phyloP scores from a whole-genome alignment of 768 basidiomycete genomes.

The Lentinula detonsa region DNA sequence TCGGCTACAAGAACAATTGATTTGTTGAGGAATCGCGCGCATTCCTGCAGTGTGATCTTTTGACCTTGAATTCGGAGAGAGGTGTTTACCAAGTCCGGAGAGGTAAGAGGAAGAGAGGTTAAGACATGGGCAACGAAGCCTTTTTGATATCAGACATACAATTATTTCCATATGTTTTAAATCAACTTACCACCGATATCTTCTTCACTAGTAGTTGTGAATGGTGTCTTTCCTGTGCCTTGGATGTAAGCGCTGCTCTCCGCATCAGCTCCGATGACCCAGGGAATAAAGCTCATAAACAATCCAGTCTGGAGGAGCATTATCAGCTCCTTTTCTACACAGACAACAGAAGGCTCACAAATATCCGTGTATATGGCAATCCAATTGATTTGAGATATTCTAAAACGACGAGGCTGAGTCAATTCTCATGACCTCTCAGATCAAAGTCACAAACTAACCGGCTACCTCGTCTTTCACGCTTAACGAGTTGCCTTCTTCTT shows the following conservation, averaged over 20 bases:
- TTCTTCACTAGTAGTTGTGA: slow-evolving; percentile 22
- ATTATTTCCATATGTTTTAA: neutral
- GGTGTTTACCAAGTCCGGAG: slow-evolving; percentile 18
- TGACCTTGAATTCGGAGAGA: slow-evolving; percentile 30
- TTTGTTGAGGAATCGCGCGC: slow-evolving; percentile 16
- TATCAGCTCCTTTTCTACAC: slow-evolving; percentile 14
- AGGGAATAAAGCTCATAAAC: slow-evolving; percentile 15
- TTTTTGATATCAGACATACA: slow-evolving; percentile 5
- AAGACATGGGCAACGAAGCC: slow-evolving; percentile 29
- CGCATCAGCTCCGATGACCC: slow-evolving; percentile 15
- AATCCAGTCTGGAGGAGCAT: slow-evolving; percentile 22
- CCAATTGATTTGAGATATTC: slow-evolving; percentile 22
- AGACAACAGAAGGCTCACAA: slow-evolving; percentile 14
- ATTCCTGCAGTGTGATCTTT: slow-evolving; percentile 16
- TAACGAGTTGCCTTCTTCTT: slow-evolving; percentile 15
- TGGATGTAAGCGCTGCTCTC: slow-evolving; percentile 19
- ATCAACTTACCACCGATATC: slow-evolving; percentile 25
- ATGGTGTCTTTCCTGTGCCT: slow-evolving; percentile 22
- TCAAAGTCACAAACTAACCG: slow-evolving; percentile 12
- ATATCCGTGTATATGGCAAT: slow-evolving; percentile 24
- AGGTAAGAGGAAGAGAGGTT: slow-evolving; percentile 20
- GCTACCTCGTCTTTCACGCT: slow-evolving; percentile 21
- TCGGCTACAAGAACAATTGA: slow-evolving; percentile 3
- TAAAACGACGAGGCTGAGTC: slow-evolving; percentile 4
- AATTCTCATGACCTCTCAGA: neutral